These are phyloP conservation scores for Linum usitatissimum DNA, from an alignment of 345 rosid species.

Conservation along the genomic window DNA sequence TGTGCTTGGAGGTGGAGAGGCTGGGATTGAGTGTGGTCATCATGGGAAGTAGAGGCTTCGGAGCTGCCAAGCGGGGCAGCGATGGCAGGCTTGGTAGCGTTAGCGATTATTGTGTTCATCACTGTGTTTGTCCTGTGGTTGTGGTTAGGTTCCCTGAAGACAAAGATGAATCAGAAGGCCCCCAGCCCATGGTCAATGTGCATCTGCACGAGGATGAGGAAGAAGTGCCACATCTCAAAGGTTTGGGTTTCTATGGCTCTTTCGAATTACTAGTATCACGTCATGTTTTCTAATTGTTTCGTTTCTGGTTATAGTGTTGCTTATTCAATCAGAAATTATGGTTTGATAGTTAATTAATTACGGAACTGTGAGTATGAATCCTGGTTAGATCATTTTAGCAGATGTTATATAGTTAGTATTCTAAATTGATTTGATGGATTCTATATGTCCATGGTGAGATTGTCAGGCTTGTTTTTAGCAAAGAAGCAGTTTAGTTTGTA, in stretches of 20 bases:
- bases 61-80: constrained; percentile 66
- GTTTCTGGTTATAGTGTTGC: too few species aligned
- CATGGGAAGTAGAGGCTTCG: constrained; percentile 84
- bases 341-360: too few species aligned
- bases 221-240: constrained; percentile 1
- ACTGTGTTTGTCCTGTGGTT: constrained; percentile 80
- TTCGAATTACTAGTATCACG: too few species aligned
- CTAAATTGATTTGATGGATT: too few species aligned
- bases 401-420: too few species aligned
- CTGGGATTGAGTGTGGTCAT: constrained; percentile 64
- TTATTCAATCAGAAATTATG: too few species aligned
- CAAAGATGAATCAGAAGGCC: constrained; percentile 25
- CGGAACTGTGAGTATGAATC: too few species aligned
- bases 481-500: too few species aligned
- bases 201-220: constrained; percentile 16
- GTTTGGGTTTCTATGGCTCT: background rate
- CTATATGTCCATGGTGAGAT: too few species aligned
- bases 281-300: too few species aligned
- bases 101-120: constrained; percentile 88
- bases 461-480: too few species aligned
- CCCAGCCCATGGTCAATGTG: constrained; percentile 16
- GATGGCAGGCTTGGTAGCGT: constrained; percentile 85
- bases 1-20: constrained; percentile 81
- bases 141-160: constrained; percentile 78
- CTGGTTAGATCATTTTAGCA: too few species aligned